phyloP scores from a whole-genome alignment of 805 yeast genomes.

The Candida caryicola region DNA sequence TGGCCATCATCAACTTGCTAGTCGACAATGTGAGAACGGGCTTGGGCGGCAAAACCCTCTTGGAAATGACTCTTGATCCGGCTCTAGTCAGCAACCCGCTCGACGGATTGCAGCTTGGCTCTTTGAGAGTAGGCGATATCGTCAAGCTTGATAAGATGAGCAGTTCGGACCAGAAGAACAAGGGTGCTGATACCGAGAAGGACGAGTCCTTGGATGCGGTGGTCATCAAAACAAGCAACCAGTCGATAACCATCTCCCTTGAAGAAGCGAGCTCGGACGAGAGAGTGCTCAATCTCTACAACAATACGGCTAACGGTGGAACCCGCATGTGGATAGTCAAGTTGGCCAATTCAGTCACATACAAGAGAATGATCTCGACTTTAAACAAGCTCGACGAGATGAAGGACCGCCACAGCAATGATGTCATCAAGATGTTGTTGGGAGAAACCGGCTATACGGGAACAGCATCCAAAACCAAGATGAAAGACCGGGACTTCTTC shows the following conservation, averaged over 20 bases:
- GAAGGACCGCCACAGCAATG: conserved; percentile 26
- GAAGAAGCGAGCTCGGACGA: conserved; percentile 52
- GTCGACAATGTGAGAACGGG: conserved; percentile 69
- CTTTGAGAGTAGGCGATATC: conserved; percentile 71
- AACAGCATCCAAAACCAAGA: not conserved
- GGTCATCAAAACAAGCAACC: conserved; percentile 50
- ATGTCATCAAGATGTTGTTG: conserved; percentile 43
- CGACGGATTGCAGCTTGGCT: conserved; percentile 43
- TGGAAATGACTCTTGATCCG: conserved; percentile 62
- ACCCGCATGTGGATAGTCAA: conserved; percentile 65
- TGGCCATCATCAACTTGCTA: conserved; percentile 68
- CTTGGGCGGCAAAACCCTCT: conserved; percentile 67
- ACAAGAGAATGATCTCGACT: conserved; percentile 75
- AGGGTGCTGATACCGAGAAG: conserved; percentile 28
- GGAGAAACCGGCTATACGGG: conserved; percentile 38
- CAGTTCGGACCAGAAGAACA: conserved; percentile 15
- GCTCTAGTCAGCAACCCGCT: conserved; percentile 31
- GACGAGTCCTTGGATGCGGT: conserved; percentile 56
- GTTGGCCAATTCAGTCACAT: conserved; percentile 65
- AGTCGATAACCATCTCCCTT: conserved; percentile 54
- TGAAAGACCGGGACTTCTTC: conserved; percentile 27
- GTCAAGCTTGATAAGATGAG: conserved; percentile 57
- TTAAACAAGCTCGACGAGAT: conserved; percentile 62
- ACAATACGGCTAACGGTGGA: conserved; percentile 36
- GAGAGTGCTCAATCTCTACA: conserved; percentile 44